Percentiles rank a stretch among this genome's conserved stretches.
Evolutionary conservation across 2,329 filamentous ascomycete genomes (phyloP).

Genomic region (Xylariaceae sp.): DNA sequence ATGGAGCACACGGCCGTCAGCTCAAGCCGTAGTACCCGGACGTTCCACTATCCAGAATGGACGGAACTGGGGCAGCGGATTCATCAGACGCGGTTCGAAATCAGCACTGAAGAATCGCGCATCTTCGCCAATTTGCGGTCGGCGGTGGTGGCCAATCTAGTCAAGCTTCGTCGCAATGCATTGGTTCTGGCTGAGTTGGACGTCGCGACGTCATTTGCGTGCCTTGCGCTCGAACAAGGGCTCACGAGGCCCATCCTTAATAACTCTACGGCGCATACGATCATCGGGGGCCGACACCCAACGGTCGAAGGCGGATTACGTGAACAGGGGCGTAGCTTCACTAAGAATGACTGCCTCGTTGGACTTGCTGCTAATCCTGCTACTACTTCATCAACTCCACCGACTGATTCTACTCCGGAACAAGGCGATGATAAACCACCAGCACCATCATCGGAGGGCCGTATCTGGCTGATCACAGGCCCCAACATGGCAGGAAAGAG

Average conservation of each 20-base stretch:
- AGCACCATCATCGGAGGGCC: slow-evolving; percentile 46
- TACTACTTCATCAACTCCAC: not conserved
- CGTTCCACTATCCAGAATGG: slow-evolving; percentile 82
- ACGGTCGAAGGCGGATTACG: slow-evolving; percentile 81
- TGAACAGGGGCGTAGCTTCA: slow-evolving; percentile 74
- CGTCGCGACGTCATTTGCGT: slow-evolving; percentile 79
- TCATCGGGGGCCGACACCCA: slow-evolving; percentile 82
- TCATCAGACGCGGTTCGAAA: slow-evolving; percentile 70
- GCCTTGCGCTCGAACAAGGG: slow-evolving; percentile 66
- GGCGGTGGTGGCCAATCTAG: slow-evolving; percentile 71
- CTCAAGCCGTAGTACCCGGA: slow-evolving; percentile 75
- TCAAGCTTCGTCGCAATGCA: slow-evolving; percentile 83
- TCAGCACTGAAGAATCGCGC: slow-evolving; percentile 76
- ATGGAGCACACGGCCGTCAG: slow-evolving; percentile 47
- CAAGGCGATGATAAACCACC: slow-evolving; percentile 49
- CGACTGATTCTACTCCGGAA: slow-evolving; percentile 36
- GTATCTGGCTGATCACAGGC: slow-evolving; percentile 64
- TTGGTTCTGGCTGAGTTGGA: slow-evolving; percentile 91
- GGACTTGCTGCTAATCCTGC: slow-evolving; percentile 70
- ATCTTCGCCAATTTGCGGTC: slow-evolving; percentile 72
- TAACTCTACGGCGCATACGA: slow-evolving; percentile 53
- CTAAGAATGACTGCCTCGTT: slow-evolving; percentile 78
- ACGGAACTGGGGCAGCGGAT: slow-evolving; percentile 71
- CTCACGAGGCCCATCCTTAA: slow-evolving; percentile 71
- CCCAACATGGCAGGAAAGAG: slow-evolving; percentile 99